Conservation (phyloP, 176 grass and related monocot species). For the Carex cristatella region DNA sequence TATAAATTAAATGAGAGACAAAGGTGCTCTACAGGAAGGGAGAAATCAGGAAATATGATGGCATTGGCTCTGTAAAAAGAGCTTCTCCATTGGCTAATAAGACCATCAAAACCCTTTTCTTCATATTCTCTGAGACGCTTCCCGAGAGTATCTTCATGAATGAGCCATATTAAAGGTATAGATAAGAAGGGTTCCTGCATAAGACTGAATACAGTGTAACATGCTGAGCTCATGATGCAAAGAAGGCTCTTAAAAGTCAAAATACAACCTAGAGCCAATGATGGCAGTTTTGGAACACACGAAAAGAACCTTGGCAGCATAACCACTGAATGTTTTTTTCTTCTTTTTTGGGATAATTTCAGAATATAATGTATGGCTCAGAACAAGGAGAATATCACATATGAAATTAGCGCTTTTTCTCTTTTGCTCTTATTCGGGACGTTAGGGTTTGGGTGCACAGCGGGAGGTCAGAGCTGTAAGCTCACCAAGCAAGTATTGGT, state of each 20-base stretch:
- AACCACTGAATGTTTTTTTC: neutral
- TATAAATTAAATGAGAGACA: neutral
- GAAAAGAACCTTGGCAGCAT: neutral
- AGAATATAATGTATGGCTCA: neutral
- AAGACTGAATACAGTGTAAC: conserved; percentile 68
- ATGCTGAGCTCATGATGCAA: conserved; percentile 32
- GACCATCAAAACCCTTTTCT: conserved; percentile 34
- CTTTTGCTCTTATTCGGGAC: neutral
- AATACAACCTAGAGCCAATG: conserved; percentile 13
- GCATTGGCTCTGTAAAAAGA: conserved; percentile 66
- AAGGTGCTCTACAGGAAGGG: conserved; percentile 55
- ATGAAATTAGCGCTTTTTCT: neutral
- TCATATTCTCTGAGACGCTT: conserved; percentile 41
- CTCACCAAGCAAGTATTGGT: conserved; percentile 5
- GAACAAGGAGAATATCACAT: neutral
- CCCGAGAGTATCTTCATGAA: conserved; percentile 86
- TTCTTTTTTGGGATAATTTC: neutral
- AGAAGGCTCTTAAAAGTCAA: neutral
- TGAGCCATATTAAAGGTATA: conserved; percentile 82
- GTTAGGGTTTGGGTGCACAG: neutral
- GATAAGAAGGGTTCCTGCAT: conserved; percentile 83
- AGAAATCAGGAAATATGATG: conserved; percentile 86
- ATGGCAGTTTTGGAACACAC: neutral
- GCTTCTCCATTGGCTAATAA: conserved; percentile 73
- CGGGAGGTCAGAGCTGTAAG: neutral